These are phyloP conservation scores for Penicillium egyptiacum DNA, from an alignment of 495 filamentous ascomycete genomes.

Conservation along the genomic window DNA sequence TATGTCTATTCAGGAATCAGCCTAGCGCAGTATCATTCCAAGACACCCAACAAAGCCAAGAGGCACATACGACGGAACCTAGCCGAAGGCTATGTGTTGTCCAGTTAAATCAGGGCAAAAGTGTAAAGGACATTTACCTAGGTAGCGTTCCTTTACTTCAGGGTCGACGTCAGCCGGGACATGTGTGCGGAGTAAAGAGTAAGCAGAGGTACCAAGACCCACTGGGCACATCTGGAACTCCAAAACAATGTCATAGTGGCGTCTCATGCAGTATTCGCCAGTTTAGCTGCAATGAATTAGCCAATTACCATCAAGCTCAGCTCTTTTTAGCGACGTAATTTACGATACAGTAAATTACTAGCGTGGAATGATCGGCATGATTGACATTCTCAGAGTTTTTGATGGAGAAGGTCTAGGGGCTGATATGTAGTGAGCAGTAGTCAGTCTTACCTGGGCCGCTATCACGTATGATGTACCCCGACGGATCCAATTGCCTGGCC, in stretches of 20 bases:
- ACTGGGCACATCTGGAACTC: neutral
- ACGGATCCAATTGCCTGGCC: neutral
- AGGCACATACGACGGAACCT: no score
- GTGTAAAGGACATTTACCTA: no score
- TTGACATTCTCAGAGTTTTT: neutral
- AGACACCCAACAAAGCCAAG: no score
- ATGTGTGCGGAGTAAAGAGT: no score
- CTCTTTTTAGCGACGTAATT: no score
- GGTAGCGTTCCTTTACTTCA: no score
- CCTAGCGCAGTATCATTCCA: no score
- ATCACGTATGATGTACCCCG: neutral
- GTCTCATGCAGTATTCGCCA: neutral
- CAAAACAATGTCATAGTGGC: neutral
- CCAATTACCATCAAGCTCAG: neutral
- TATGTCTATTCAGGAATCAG: no score
- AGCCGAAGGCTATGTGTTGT: no score
- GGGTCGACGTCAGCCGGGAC: no score
- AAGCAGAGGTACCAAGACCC: neutral
- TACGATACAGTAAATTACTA: neutral
- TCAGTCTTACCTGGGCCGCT: neutral
- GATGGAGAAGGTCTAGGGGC: neutral
- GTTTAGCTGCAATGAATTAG: neutral
- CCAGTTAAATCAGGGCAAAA: no score
- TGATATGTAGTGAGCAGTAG: neutral
- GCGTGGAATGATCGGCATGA: neutral